A percentile compares a stretch with the other conserved stretches of the same genome.
phyloP scores from a whole-genome alignment of 148 eudicot species.

The Dianthus caryophyllus region DNA sequence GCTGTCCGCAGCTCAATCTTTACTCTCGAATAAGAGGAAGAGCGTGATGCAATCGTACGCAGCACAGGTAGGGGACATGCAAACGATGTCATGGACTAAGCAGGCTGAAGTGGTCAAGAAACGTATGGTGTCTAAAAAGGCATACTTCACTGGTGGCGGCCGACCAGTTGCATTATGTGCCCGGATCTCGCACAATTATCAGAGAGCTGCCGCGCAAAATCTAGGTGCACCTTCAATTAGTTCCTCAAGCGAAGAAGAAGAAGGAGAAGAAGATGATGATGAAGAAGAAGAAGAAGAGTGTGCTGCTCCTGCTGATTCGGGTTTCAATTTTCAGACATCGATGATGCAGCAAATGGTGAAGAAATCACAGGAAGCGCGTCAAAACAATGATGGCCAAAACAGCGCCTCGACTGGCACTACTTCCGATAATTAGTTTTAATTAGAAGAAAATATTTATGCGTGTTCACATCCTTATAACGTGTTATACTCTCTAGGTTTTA shows the following conservation, averaged over 20 bases:
- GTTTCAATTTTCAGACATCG: slow-evolving; percentile 6
- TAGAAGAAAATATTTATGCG: no score
- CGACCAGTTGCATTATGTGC: slow-evolving; percentile 29
- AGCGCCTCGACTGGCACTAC: no score
- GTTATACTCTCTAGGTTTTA: no score
- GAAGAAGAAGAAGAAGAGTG: no score
- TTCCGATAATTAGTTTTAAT: no score
- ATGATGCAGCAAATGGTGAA: slow-evolving; percentile 18
- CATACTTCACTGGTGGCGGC: slow-evolving; percentile 28
- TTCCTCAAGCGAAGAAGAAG: no score
- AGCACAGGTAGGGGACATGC: slow-evolving; percentile 16
- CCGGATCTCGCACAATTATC: slow-evolving; percentile 29
- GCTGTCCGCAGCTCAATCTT: slow-evolving; percentile 18
- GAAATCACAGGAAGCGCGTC: slow-evolving; percentile 17
- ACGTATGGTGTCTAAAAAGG: not conserved
- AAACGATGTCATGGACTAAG: not conserved
- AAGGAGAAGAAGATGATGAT: no score
- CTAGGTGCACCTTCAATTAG: no score
- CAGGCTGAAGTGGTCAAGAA: not conserved
- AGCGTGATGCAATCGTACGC: slow-evolving; percentile 17
- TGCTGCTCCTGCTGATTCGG: not conserved
- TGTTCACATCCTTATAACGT: no score
- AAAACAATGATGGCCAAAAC: no score
- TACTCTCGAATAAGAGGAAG: slow-evolving; percentile 18
- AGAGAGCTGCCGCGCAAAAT: slow-evolving; percentile 33